Evolutionary conservation across 2,329 filamentous ascomycete species (phyloP), one percentile per base, ranked within the genome.

Genomic region (Apiospora saccharicola): DNA sequence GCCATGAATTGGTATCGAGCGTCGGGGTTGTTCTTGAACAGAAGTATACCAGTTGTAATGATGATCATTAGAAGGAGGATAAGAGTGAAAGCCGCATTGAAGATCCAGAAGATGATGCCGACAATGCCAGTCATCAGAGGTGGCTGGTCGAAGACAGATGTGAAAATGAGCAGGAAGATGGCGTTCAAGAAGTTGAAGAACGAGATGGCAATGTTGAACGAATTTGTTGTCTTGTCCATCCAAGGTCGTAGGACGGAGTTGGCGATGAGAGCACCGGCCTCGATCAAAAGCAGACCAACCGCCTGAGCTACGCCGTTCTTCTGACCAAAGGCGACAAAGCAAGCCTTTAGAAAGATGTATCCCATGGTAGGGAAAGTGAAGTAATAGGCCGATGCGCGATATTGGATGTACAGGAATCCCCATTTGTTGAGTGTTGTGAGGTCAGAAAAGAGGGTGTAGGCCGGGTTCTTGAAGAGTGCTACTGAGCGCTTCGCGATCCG

Each of bases 181-280:
- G 92, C 89, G 83, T 96, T 97, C 79, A 98, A 82, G 82, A 98
- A 97, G 86, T 98, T 98, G 83, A 98, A 88, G 67, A 90, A 92
- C 74, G 91, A 93, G 78, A 98, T 98, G 73, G 94, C 90, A 79
- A 98, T 98, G 85, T 98, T 98, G 88, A 98, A 97, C 68, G 92
- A 92, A 83, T 98, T 98, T 74, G 94, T 98, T 85, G 95, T 96
- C 90, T 98, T 98, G 87, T 98, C 96, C 96, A 98, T 98, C 93
- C 94, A 98, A 24, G 96, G 96, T 73, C 94, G 92, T 76, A 98
- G 85, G 71, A 97, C 92, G 73, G 91, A 93, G 71, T 94, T 91
- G 30, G 85, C 90, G 77, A 98, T 92, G 72, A 98, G 87, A 77
- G 93, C 92, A 70, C 83, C 90, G 1, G 92, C 92, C 83, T 98